A percentile compares a stretch with the other conserved stretches of the same genome.
These are phyloP conservation scores for Globisporangium emineosum DNA, from an alignment of 352 stramenopile species.

Conservation along the genomic window DNA sequence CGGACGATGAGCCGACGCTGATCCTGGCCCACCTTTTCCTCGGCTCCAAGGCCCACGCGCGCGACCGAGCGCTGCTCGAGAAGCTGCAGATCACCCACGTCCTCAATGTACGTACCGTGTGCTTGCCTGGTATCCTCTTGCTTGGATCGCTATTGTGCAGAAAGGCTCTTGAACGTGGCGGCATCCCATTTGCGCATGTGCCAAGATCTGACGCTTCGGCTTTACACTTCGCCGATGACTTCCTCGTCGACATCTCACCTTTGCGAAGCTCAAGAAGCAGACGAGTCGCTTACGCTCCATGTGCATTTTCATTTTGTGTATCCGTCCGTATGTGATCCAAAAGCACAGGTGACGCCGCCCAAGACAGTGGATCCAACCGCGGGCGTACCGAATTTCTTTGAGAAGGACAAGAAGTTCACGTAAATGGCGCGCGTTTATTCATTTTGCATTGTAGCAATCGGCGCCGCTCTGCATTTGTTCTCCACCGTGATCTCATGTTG, in stretches of 20 bases:
- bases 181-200: no score
- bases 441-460: not conserved
- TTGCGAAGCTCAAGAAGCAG: no score
- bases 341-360: constrained; percentile 64
- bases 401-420: constrained; percentile 78
- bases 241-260: not conserved
- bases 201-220: no score
- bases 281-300: not conserved
- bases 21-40: constrained; percentile 77
- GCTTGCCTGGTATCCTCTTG: not conserved
- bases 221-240: no score
- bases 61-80: constrained; percentile 56
- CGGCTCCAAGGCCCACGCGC: constrained; percentile 60
- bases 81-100: constrained; percentile 76
- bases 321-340: not conserved
- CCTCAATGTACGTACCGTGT: constrained; percentile 56
- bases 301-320: not conserved
- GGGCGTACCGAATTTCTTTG: constrained; percentile 90
- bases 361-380: constrained; percentile 78
- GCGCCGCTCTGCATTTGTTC: not conserved
- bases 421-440: constrained; percentile 13
- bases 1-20: constrained; percentile 41
- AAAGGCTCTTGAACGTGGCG: no score
- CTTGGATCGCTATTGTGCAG: not conserved
- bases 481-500: not conserved